A percentile compares a stretch with the other conserved stretches of the same genome.
phyloP scores from a whole-genome alignment of 805 yeast species.

The Saccharomycopsis synnaedendra region DNA sequence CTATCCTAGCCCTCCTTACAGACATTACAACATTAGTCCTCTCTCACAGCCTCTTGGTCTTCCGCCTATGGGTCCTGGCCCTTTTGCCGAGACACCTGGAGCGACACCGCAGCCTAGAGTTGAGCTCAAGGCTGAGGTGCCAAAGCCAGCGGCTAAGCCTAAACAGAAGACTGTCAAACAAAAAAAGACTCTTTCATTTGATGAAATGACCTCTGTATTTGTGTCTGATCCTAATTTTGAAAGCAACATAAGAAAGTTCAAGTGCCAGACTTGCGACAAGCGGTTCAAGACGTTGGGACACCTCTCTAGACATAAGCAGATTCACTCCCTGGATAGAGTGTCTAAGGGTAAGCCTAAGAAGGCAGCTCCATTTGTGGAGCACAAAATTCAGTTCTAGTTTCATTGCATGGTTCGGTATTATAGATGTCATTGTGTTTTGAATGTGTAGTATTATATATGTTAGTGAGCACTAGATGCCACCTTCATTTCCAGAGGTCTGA shows the following conservation, averaged over 20 bases:
- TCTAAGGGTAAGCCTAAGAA: too few species aligned
- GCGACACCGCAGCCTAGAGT: too few species aligned
- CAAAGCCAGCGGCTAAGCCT: neutral
- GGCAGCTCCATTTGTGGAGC: too few species aligned
- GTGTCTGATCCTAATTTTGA: slow-evolving; percentile 14
- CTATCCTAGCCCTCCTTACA: neutral
- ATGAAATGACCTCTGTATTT: slow-evolving; percentile 12
- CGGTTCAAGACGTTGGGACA: slow-evolving; percentile 12
- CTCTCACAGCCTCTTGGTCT: neutral
- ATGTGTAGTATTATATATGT: too few species aligned
- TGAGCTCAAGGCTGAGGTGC: neutral
- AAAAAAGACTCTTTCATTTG: slow-evolving; percentile 2
- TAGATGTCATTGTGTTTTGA: too few species aligned
- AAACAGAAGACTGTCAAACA: neutral
- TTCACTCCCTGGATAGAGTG: neutral
- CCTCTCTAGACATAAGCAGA: slow-evolving; percentile 6
- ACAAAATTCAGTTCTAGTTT: too few species aligned
- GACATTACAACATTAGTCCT: neutral
- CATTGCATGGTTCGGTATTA: too few species aligned
- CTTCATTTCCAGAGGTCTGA: too few species aligned
- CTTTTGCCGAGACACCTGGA: neutral
- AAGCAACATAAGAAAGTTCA: slow-evolving; percentile 8
- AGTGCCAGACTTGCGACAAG: slow-evolving; percentile 11
- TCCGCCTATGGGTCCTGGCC: neutral
- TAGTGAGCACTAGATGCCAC: too few species aligned